phyloP scores from a whole-genome alignment of 495 filamentous ascomycete species.

The Lindgomyces ingoldianus region DNA sequence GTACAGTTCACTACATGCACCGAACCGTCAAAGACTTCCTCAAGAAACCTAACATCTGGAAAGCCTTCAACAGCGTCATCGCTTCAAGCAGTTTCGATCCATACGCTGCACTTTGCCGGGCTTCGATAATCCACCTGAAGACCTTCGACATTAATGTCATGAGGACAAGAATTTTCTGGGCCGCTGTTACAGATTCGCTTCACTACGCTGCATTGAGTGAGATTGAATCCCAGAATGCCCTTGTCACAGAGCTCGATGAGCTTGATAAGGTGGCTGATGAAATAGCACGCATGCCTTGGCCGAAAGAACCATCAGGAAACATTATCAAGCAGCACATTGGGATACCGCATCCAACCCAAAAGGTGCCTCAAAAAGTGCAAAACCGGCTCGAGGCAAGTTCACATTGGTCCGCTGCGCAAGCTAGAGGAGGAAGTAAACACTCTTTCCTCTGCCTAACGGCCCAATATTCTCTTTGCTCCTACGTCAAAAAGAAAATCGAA shows the following conservation, averaged over 20 bases:
- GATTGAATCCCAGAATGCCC: background rate
- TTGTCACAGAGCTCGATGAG: background rate
- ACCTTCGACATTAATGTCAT: background rate
- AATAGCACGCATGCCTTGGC: constrained; percentile 6
- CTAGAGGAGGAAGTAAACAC: constrained; percentile 1
- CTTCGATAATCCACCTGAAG: background rate
- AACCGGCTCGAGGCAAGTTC: background rate
- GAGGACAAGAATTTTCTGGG: constrained; percentile 5
- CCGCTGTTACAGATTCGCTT: background rate
- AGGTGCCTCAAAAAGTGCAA: constrained; percentile 1
- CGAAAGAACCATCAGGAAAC: constrained; percentile 8
- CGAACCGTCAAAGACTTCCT: constrained; percentile 8
- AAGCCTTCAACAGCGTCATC: constrained; percentile 1
- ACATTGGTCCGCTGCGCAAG: constrained; percentile 11
- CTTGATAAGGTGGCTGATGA: background rate
- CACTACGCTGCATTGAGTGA: constrained; percentile 7
- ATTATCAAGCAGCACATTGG: constrained; percentile 7
- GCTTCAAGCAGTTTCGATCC: constrained; percentile 3
- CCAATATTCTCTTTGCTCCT: constrained; percentile 1
- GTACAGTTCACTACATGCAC: constrained; percentile 9
- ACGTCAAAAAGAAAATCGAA: constrained; percentile 6
- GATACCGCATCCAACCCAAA: constrained; percentile 4
- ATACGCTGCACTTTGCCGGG: constrained; percentile 6
- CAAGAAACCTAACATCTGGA: constrained; percentile 3
- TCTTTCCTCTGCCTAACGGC: constrained; percentile 7